These are phyloP conservation scores for Eruca vesicaria DNA, from an alignment of 441 rosid species.

Conservation along the genomic window DNA sequence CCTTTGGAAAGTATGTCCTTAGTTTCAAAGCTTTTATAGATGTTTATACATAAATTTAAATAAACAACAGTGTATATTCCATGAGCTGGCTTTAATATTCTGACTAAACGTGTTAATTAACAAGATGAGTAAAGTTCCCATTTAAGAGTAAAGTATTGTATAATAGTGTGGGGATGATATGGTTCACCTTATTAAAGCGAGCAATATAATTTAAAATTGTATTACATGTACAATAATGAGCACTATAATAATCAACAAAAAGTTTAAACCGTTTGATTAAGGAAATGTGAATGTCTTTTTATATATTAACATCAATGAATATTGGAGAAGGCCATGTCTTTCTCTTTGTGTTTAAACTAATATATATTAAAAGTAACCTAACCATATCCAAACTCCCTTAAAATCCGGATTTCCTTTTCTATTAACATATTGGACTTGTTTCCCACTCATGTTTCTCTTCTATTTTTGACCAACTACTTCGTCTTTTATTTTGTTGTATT, in stretches of 20 bases:
- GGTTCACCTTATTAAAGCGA: constrained; percentile 18
- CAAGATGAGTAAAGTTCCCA: constrained; percentile 1
- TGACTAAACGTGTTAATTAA: background rate
- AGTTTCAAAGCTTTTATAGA: too few species aligned
- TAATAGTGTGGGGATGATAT: constrained; percentile 6
- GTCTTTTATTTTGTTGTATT: background rate
- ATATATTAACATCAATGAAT: background rate
- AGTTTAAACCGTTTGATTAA: constrained; percentile 13
- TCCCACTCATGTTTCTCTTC: background rate
- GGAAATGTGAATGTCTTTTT: constrained; percentile 8
- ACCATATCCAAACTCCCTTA: background rate
- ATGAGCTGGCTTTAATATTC: background rate
- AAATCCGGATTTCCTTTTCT: background rate
- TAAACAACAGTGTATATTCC: background rate
- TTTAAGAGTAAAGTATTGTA: background rate
- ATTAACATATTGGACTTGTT: background rate
- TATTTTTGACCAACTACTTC: background rate
- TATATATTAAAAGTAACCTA: background rate
- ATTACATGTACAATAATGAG: background rate
- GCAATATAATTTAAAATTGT: background rate
- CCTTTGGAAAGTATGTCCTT: background rate
- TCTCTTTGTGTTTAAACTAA: background rate
- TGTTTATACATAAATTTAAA: background rate
- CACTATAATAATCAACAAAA: too few species aligned
- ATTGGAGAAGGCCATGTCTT: background rate